Conservation (phyloP, 345 rosid genomes). For the Punica granatum region DNA sequence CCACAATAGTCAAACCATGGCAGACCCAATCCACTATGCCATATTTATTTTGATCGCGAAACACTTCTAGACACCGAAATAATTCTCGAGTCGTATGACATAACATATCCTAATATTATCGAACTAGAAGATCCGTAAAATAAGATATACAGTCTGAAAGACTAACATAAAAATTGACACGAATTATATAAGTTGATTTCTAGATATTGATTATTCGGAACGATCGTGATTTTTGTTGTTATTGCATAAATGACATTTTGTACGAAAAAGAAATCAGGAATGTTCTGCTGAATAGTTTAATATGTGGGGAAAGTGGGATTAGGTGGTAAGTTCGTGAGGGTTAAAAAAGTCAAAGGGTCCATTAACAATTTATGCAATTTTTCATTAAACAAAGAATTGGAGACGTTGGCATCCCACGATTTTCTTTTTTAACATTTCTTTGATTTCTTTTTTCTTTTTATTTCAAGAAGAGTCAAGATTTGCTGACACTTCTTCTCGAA, state of each 20-base stretch:
- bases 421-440: not conserved
- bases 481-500: slow-evolving; percentile 15
- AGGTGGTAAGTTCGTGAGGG: not conserved
- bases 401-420: too few relatives aligned
- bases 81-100: too few relatives aligned
- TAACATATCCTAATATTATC: too few relatives aligned
- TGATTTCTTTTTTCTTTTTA: not conserved
- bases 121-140: too few relatives aligned
- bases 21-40: not conserved
- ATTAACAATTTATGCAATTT: not conserved
- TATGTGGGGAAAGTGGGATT: not conserved
- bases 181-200: too few relatives aligned
- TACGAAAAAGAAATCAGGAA: too few relatives aligned
- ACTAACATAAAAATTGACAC: too few relatives aligned
- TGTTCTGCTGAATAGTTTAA: not conserved
- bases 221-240: too few relatives aligned
- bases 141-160: too few relatives aligned
- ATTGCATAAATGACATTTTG: too few relatives aligned
- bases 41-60: not conserved
- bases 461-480: slow-evolving; percentile 17
- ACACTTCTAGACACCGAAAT: not conserved
- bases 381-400: not conserved
- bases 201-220: too few relatives aligned
- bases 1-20: slow-evolving; percentile 8
- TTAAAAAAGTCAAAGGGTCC: not conserved